Evolutionary conservation across 208 protist genomes (phyloP).

Genomic region (Zelonia costaricensis): DNA sequence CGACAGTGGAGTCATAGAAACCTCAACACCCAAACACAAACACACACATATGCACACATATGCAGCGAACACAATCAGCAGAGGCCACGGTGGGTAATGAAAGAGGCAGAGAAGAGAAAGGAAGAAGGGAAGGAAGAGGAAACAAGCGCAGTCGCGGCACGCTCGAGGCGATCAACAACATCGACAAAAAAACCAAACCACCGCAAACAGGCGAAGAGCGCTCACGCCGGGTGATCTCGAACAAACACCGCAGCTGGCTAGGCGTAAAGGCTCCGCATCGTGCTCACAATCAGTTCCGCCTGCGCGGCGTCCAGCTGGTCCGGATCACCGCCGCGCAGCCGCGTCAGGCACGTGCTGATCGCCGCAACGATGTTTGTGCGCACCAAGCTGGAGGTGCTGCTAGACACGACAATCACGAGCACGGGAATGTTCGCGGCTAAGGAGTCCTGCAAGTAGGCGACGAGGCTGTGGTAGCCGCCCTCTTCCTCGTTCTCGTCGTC

Average conservation of each 20-base stretch:
- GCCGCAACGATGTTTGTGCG: constrained; percentile 49
- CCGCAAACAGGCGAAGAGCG: too few species aligned
- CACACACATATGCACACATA: neutral
- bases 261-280: constrained; percentile 40
- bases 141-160: too few species aligned
- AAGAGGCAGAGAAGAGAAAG: constrained; percentile 11
- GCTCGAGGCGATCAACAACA: too few species aligned
- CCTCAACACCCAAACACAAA: too few species aligned
- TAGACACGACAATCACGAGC: constrained; percentile 47
- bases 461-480: constrained; percentile 44
- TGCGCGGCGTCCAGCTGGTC: constrained; percentile 37
- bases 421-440: constrained; percentile 31
- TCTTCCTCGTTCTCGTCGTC: constrained; percentile 32
- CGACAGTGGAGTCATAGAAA: too few species aligned
- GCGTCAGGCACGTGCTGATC: constrained; percentile 32
- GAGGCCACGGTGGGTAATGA: too few species aligned
- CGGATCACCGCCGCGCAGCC: constrained; percentile 2
- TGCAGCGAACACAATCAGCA: too few species aligned
- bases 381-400: constrained; percentile 19
- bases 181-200: too few species aligned
- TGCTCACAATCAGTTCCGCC: constrained; percentile 37
- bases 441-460: constrained; percentile 35
- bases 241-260: neutral
- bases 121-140: constrained; percentile 5
- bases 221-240: too few species aligned